These are phyloP conservation scores for Pogostemon cablin DNA, from an alignment of 257 asterid genomes.

Conservation along the genomic window DNA sequence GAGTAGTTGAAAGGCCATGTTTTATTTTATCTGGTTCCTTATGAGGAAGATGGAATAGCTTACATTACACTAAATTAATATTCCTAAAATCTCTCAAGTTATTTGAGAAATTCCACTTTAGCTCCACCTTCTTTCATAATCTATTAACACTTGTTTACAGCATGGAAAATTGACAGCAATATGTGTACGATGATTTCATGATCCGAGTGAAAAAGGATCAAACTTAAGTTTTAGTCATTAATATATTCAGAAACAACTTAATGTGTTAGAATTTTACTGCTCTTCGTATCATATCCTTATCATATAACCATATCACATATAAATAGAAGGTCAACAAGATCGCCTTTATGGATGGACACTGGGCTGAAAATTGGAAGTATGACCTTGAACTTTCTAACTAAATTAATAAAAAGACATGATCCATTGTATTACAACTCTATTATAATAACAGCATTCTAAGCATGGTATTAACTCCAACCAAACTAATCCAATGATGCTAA, in stretches of 20 bases:
- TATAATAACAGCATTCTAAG: neutral
- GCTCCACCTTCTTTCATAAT: neutral
- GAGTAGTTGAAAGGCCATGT: neutral
- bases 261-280: neutral
- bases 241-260: constrained; percentile 5
- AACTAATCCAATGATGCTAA: constrained; percentile 25
- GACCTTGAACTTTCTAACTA: constrained; percentile 16
- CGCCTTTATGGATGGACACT: constrained; percentile 3
- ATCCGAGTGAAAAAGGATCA: constrained; percentile 17
- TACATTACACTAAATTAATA: neutral
- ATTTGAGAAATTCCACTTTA: neutral
- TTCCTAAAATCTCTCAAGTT: constrained; percentile 9
- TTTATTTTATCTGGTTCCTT: constrained; percentile 9
- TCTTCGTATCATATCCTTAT: constrained; percentile 13
- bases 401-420: constrained; percentile 4
- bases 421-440: constrained; percentile 1
- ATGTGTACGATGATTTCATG: neutral
- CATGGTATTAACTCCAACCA: neutral
- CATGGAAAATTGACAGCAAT: neutral
- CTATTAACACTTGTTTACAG: too few species aligned
- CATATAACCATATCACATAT: neutral
- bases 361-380: neutral
- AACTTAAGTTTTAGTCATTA: neutral
- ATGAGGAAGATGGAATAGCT: neutral
- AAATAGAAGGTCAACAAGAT: neutral